phyloP scores from a whole-genome alignment of 805 yeast genomes.

The Nakazawaea sp. region DNA sequence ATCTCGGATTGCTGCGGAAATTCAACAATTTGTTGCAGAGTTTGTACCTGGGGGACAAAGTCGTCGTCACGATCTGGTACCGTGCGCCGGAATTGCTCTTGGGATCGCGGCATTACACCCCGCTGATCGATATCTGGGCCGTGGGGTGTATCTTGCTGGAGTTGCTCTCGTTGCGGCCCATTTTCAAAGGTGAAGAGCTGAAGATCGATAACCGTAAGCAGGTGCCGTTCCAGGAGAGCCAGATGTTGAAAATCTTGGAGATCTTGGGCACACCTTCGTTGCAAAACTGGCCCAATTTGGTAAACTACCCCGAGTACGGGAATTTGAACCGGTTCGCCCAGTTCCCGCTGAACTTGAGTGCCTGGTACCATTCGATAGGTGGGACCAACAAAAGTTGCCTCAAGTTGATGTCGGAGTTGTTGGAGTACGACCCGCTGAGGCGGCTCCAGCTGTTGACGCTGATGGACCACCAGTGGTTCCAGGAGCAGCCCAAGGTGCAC shows the following conservation, averaged over 20 bases:
- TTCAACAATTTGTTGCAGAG: conserved; percentile 85
- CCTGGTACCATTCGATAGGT: conserved; percentile 85
- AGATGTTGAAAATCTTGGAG: conserved; percentile 83
- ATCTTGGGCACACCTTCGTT: conserved; percentile 85
- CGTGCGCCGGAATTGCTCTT: conserved; percentile 86
- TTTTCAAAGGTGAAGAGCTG: conserved; percentile 97
- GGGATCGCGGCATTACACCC: conserved; percentile 91
- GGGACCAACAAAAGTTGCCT: conserved; percentile 66
- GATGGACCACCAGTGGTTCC: conserved; percentile 70
- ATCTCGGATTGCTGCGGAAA: conserved; percentile 83
- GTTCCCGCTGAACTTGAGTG: conserved; percentile 63
- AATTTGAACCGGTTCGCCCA: conserved; percentile 51
- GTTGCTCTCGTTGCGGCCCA: conserved; percentile 78
- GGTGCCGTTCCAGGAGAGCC: conserved; percentile 92
- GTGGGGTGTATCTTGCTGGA: conserved; percentile 95
- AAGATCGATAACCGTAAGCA: conserved; percentile 90
- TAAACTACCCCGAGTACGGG: conserved; percentile 78
- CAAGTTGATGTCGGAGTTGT: conserved; percentile 51
- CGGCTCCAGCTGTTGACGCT: conserved; percentile 78
- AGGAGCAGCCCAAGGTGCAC: conserved; percentile 58
- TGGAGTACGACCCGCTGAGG: conserved; percentile 78
- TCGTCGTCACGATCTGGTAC: conserved; percentile 96
- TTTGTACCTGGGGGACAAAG: conserved; percentile 87
- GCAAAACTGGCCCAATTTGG: conserved; percentile 73
- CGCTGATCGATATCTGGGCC: conserved; percentile 93